Evolutionary conservation across 805 yeast genomes (phyloP), one percentile per base, ranked within the genome.

Genomic region (Cyberlindnera petersonii): DNA sequence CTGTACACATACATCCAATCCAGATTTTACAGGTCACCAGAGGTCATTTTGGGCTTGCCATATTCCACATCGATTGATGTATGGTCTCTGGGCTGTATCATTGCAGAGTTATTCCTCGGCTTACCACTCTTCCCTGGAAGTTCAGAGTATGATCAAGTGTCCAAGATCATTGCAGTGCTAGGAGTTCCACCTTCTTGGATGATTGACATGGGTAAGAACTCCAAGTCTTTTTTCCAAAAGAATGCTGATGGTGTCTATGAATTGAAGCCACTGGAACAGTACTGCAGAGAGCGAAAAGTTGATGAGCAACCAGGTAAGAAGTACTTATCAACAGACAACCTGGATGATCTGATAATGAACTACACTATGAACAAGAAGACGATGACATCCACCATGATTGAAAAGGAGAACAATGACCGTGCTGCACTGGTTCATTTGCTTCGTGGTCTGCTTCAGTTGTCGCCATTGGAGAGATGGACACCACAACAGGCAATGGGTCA

Each of bases 71-170:
- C 95, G 6, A 91, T 93, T 37, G 98, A 91, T 59, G 87, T 91
- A 79, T 93, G 99, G 99, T 91, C 98, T 0, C 66, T 89, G 31
- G 98, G 96, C 0, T 85, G 97, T 58, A 86, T 93, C 35, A 77
- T 87, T 24, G 94, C 93, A 2, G 99, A 93, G 60, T 65, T 91
- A 33, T 89, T 84, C 50, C 62, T 91, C 36, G 98, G 98, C 1
- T 69, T 91, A 40, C 98, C 98, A 1, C 70, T 91, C 49, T 87
- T 91, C 53, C 97, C 98, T 0, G 98, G 98, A 4, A 74, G 88
- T 4, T 85, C 96, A 0, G 98, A 93, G 61, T 93, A 81, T 61
- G 88, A 91, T 58, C 97, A 91, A 61, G 65, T 94, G 31, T 71
- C 77, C 45, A 79, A 96, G 49, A 88, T 93, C 26, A 77, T 82